Percentiles rank a stretch among this genome's conserved stretches.
phyloP scores from a whole-genome alignment of 192 early-diverging fungal species.

The Gonapodya prolifera region DNA sequence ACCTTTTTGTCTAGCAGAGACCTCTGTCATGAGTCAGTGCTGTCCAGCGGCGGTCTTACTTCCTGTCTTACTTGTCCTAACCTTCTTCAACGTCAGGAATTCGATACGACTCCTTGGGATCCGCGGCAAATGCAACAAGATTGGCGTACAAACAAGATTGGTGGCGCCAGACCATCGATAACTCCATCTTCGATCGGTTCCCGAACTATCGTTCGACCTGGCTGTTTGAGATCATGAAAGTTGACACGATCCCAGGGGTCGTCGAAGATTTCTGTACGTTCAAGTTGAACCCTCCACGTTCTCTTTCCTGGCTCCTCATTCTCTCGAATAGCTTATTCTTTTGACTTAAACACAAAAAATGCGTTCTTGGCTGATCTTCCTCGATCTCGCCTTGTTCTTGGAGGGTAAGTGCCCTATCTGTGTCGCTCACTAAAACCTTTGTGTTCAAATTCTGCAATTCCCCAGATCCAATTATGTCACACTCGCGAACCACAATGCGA shows the following conservation, averaged over 20 bases:
- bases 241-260: not conserved
- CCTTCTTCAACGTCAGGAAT: not conserved
- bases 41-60: too few species aligned
- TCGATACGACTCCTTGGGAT: not conserved
- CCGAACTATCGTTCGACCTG: not conserved
- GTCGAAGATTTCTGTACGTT: not conserved
- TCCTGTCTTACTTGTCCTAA: too few species aligned
- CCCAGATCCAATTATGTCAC: too few species aligned
- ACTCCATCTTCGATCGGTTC: not conserved
- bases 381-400: not conserved
- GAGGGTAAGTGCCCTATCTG: not conserved
- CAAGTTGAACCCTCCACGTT: too few species aligned
- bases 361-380: not conserved
- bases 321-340: not conserved
- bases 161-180: not conserved
- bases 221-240: not conserved
- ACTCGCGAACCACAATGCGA: too few species aligned
- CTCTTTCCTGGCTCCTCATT: not conserved
- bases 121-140: not conserved
- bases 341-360: not conserved
- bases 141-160: not conserved
- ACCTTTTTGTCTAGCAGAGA: not conserved
- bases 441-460: too few species aligned
- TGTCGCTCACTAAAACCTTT: too few species aligned
- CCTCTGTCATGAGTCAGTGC: not conserved